Conservation (phyloP, 164 flowering plant genomes). For the Macadamia tetraphylla region DNA sequence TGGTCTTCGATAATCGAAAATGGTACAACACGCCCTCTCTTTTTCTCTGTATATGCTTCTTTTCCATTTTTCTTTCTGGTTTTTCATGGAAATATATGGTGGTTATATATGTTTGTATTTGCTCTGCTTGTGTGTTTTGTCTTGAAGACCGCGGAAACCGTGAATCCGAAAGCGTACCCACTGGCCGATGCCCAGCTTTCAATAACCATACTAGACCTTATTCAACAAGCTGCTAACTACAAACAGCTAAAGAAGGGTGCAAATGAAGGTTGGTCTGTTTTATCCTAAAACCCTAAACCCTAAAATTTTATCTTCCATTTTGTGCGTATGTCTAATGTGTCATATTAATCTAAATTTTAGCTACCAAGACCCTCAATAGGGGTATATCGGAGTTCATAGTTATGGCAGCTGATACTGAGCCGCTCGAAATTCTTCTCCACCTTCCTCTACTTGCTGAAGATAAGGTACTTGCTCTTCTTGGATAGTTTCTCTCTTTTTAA, state of each 20-base stretch:
- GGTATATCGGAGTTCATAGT: constrained; percentile 90
- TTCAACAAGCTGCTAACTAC: constrained; percentile 2
- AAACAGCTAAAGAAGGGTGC: constrained; percentile 14
- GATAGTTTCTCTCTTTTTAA: too few species aligned
- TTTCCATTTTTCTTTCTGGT: neutral
- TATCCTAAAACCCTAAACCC: too few species aligned
- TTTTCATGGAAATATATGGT: too few species aligned
- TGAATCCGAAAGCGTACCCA: constrained; percentile 9
- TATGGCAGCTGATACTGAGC: constrained; percentile 91
- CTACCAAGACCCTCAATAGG: constrained; percentile 81
- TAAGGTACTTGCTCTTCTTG: constrained; percentile 40
- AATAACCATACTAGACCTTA: constrained; percentile 6
- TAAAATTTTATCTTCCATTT: too few species aligned
- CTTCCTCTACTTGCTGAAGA: constrained; percentile 87
- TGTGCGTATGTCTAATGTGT: neutral
- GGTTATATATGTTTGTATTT: neutral
- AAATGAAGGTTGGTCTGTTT: constrained; percentile 9
- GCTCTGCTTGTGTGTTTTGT: neutral
- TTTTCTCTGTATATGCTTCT: too few species aligned
- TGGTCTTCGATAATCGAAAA: neutral
- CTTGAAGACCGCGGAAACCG: constrained; percentile 4
- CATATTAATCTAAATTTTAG: constrained; percentile 27
- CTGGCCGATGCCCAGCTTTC: constrained; percentile 14
- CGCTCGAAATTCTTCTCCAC: constrained; percentile 85
- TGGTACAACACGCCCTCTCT: neutral